Percentiles rank a stretch among this genome's conserved stretches.
These are phyloP conservation scores for Atkinsonella texensis DNA, from an alignment of 2,329 filamentous ascomycete genomes.

Conservation along the genomic window DNA sequence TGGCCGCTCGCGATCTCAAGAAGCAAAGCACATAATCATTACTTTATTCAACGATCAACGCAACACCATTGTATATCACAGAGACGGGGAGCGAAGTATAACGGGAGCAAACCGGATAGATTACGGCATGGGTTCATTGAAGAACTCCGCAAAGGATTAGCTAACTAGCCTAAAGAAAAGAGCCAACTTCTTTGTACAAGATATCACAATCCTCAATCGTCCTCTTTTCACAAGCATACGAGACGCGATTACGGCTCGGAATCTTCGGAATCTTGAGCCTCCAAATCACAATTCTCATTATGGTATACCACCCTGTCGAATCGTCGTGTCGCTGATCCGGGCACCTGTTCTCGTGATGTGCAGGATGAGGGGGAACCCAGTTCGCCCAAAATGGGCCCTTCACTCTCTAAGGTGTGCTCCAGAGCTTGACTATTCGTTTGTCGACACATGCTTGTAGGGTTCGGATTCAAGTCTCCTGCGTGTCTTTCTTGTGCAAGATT, in stretches of 20 bases:
- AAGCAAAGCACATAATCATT: slow-evolving; percentile 29
- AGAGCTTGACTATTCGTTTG: neutral
- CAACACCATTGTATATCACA: slow-evolving; percentile 15
- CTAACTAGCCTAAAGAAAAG: slow-evolving; percentile 2
- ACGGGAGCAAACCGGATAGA: slow-evolving; percentile 10
- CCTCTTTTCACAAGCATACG: neutral
- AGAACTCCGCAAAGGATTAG: neutral
- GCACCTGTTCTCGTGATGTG: slow-evolving; percentile 13
- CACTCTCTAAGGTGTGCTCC: neutral
- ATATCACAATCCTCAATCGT: neutral
- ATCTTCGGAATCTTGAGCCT: slow-evolving; percentile 9
- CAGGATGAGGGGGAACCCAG: slow-evolving; percentile 12
- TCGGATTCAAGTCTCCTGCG: neutral
- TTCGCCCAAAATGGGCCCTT: slow-evolving; percentile 2
- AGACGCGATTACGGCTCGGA: neutral
- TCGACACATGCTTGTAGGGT: neutral
- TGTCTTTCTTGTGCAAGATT: neutral
- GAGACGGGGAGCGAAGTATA: slow-evolving; percentile 11
- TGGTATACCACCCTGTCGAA: slow-evolving; percentile 4
- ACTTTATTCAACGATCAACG: neutral
- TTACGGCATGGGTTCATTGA: slow-evolving; percentile 2
- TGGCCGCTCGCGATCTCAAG: slow-evolving; percentile 46
- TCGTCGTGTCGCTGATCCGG: slow-evolving; percentile 8
- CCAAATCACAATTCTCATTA: slow-evolving; percentile 7
- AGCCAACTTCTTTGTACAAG: slow-evolving; percentile 1